Evolutionary conservation across 2,329 filamentous ascomycete species (phyloP).

Genomic region (Hortaea sp.): DNA sequence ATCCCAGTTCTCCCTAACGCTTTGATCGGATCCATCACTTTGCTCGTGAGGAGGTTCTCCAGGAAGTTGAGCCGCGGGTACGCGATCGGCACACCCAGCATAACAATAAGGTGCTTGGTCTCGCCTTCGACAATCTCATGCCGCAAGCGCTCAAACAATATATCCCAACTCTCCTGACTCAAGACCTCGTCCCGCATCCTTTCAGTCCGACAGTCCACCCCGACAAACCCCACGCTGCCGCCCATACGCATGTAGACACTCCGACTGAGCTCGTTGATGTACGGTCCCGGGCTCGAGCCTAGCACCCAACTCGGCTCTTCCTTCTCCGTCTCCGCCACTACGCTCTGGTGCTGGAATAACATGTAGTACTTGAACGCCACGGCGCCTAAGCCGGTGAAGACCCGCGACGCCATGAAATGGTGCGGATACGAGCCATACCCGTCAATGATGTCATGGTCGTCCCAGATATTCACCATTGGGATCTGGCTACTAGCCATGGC

Average conservation of each 20-base stretch:
- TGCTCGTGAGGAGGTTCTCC: conserved; percentile 66
- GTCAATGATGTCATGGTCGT: conserved; percentile 64
- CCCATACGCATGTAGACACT: conserved; percentile 81
- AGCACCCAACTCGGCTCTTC: conserved; percentile 88
- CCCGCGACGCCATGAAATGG: conserved; percentile 79
- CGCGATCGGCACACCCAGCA: conserved; percentile 60
- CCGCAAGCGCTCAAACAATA: conserved; percentile 77
- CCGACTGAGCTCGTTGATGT: conserved; percentile 76
- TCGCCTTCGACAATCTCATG: conserved; percentile 64
- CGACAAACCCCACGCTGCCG: conserved; percentile 67
- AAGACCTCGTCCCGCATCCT: conserved; percentile 75
- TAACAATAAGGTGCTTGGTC: conserved; percentile 79
- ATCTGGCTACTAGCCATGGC: conserved; percentile 89
- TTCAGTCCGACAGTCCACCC: conserved; percentile 85
- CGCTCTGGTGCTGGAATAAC: conserved; percentile 93
- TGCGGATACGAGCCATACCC: conserved; percentile 91
- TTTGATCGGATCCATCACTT: conserved; percentile 80
- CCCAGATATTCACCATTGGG: conserved; percentile 96
- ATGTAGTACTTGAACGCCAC: conserved; percentile 98
- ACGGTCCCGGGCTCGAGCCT: conserved; percentile 70
- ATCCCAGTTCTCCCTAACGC: conserved; percentile 73
- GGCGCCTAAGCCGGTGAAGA: conserved; percentile 80
- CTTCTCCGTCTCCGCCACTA: conserved; percentile 66
- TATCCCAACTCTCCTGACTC: conserved; percentile 70
- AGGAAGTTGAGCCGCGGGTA: conserved; percentile 45